phyloP scores from a whole-genome alignment of 2,329 filamentous ascomycete species.

The Sporothrix variecibatus region DNA sequence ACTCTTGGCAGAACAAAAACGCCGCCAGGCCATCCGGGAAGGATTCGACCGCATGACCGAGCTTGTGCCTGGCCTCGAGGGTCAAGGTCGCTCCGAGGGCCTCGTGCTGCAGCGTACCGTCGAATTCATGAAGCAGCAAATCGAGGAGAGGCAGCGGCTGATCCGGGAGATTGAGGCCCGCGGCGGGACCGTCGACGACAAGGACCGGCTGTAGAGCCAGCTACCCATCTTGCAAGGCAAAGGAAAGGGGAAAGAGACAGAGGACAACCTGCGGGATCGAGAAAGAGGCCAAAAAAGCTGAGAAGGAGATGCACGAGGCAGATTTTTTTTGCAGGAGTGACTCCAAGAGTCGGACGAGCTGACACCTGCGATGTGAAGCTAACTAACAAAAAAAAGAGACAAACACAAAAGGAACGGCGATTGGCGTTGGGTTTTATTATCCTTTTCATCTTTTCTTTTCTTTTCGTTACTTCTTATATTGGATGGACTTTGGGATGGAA shows the following conservation, averaged over 20 bases:
- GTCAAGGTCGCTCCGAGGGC: conserved; percentile 82
- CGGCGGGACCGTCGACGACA: conserved; percentile 54
- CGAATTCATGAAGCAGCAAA: conserved; percentile 63
- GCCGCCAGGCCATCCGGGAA: conserved; percentile 66
- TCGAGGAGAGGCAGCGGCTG: conserved; percentile 60
- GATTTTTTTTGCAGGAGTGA: background rate
- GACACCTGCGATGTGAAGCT: too few relatives aligned
- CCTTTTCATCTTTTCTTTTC: background rate
- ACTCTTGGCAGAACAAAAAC: conserved; percentile 39
- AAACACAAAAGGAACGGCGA: background rate
- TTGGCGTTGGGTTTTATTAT: background rate
- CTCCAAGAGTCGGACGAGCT: background rate
- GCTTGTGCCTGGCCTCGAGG: conserved; percentile 78
- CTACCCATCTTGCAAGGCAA: background rate
- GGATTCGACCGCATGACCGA: conserved; percentile 81
- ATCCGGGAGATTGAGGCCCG: conserved; percentile 60
- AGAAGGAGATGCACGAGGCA: too few relatives aligned
- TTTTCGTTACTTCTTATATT: background rate
- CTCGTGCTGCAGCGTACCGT: conserved; percentile 75
- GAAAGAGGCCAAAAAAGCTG: too few relatives aligned
- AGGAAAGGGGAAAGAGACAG: too few relatives aligned
- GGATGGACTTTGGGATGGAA: background rate
- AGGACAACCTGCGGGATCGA: too few relatives aligned
- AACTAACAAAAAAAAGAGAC: background rate
- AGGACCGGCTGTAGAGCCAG: conserved; percentile 32